Base-by-base conservation (phyloP, 2,329 filamentous ascomycete species). In the Pyrenophora tritici-repentis region DNA sequence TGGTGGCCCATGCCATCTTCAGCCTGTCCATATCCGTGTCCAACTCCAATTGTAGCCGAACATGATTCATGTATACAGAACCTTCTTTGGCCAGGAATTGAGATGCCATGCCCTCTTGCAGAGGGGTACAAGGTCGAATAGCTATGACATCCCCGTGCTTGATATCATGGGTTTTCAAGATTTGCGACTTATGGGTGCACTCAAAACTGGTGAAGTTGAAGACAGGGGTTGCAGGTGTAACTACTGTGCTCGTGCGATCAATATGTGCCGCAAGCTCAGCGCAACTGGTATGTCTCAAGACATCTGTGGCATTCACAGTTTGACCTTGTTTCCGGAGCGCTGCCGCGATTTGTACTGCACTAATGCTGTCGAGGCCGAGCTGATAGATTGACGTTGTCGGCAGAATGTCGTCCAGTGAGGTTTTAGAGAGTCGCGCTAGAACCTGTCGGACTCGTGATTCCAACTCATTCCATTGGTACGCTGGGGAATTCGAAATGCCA, bases 331-430 rank as follows among this genome's bases (percentile, higher is more conserved):
- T 81, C 14, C 87, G 84, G 13, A 97, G 76, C 20, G 80, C 75
- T 1, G 84, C 81, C 0, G 91, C 89, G 8, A 96, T 79, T 65
- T 96, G 91, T 13, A 84, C 80, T 0, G 91, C 89, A 53, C 88
- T 92, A 64, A 97, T 94, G 68, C 92, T 97, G 72, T 97, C 92
- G 3, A 97, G 77, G 0, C 93, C 93, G n/a, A 96, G 82, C 50
- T 88, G 86, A 63, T 93, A 96, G 41, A 97, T 90, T 0, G 89
- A 91, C 0, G 85, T 90, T 8, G 81, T 68, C 10, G 79, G 79
- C 3, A 68, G 63, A 39, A 96, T 86, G 0, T 74, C 75, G 0
- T 77, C 63, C 2, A 68, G 48, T 0, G 81, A 68, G 4, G 81
- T 72, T 1, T 78, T 75, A 0, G 88, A 85, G 18, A 94, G 78